These are phyloP conservation scores for Hebeloma cylindrosporum DNA, from an alignment of 768 basidiomycete genomes.

Conservation along the genomic window DNA sequence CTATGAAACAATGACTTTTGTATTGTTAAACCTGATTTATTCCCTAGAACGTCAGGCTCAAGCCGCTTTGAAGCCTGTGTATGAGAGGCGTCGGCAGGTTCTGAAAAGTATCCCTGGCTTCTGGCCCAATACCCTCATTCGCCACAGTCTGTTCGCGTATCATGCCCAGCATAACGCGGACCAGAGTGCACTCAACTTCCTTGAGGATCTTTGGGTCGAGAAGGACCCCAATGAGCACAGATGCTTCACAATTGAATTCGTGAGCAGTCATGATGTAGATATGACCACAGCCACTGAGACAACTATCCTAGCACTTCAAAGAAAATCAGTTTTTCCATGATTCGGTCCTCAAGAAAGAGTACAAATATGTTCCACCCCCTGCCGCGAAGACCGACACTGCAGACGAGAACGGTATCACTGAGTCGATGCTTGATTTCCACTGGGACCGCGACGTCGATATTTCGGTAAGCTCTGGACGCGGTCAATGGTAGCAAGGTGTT, in stretches of 20 bases:
- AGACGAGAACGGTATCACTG: slow-evolving; percentile 74
- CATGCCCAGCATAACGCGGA: slow-evolving; percentile 75
- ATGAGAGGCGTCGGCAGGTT: slow-evolving; percentile 67
- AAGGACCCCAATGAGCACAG: slow-evolving; percentile 74
- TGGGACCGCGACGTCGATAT: slow-evolving; percentile 75
- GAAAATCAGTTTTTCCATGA: slow-evolving; percentile 84
- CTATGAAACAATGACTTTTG: background rate
- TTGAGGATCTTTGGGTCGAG: slow-evolving; percentile 83
- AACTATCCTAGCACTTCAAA: slow-evolving; percentile 65
- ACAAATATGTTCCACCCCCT: slow-evolving; percentile 62
- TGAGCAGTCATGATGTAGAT: slow-evolving; percentile 42
- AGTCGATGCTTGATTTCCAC: slow-evolving; percentile 76
- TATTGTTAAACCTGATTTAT: slow-evolving; percentile 5
- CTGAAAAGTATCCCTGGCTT: slow-evolving; percentile 71
- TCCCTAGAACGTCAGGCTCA: slow-evolving; percentile 64
- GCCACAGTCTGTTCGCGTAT: slow-evolving; percentile 60
- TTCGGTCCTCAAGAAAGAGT: slow-evolving; percentile 77
- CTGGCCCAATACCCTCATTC: slow-evolving; percentile 86
- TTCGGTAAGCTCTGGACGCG: slow-evolving; percentile 46
- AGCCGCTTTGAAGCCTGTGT: slow-evolving; percentile 56
- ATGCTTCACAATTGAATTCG: slow-evolving; percentile 86
- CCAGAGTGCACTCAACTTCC: slow-evolving; percentile 76
- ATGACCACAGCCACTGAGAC: background rate
- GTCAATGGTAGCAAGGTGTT: background rate
- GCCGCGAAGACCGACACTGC: slow-evolving; percentile 54